phyloP scores from a whole-genome alignment of 2,329 filamentous ascomycete genomes.

The Sclerotinia spermophila region DNA sequence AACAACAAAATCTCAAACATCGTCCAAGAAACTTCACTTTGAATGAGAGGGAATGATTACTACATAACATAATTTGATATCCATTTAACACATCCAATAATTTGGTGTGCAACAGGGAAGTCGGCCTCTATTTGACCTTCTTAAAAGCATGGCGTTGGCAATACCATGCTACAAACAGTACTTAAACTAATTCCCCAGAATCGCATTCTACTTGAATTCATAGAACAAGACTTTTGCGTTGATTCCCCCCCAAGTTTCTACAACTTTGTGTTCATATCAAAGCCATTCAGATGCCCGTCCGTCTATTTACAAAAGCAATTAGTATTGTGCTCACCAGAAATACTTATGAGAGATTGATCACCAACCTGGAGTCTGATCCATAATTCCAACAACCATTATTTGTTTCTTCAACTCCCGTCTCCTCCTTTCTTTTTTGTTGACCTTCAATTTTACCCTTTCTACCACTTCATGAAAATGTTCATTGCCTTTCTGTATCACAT shows the following conservation, averaged over 20 bases:
- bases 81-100: not conserved
- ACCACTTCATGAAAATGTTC: conserved; percentile 24
- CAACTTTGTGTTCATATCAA: conserved; percentile 22
- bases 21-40: not conserved
- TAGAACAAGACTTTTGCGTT: not conserved
- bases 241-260: not conserved
- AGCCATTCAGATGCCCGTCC: conserved; percentile 25
- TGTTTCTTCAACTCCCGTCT: conserved; percentile 30
- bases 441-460: conserved; percentile 25
- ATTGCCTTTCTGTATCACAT: conserved; percentile 23
- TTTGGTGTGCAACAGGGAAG: not conserved
- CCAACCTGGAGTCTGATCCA: conserved; percentile 31
- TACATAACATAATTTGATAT: not conserved
- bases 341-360: not conserved
- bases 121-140: not conserved
- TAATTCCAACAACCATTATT: conserved; percentile 29
- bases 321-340: conserved; percentile 8
- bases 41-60: not conserved
- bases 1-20: not conserved
- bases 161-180: not conserved
- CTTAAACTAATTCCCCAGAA: not conserved
- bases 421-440: conserved; percentile 26
- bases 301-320: conserved; percentile 18
- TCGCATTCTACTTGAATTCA: not conserved
- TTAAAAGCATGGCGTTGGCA: not conserved